Conservation (phyloP, 306 rosid genomes). For the Begonia loranthoides region DNA sequence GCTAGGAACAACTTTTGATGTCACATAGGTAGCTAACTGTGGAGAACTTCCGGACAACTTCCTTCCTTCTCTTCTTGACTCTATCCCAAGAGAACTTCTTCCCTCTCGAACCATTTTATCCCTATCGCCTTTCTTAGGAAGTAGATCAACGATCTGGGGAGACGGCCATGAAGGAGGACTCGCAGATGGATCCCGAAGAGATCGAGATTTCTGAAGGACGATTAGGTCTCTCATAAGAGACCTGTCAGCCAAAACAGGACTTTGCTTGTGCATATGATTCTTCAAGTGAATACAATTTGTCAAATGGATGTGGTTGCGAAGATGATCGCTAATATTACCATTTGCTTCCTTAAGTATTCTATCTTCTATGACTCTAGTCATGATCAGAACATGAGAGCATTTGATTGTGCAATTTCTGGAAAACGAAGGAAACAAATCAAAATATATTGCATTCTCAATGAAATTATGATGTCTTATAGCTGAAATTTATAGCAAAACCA, state of each 20-base stretch:
- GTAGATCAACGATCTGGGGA: slow-evolving; percentile 63
- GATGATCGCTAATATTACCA: slow-evolving; percentile 91
- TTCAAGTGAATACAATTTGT: slow-evolving; percentile 97
- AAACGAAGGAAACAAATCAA: slow-evolving; percentile 28
- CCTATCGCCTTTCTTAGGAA: slow-evolving; percentile 48
- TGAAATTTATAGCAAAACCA: slow-evolving; percentile 20
- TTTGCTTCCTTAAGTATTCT: slow-evolving; percentile 94
- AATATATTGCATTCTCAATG: slow-evolving; percentile 25
- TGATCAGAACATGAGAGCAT: slow-evolving; percentile 47
- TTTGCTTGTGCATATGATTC: slow-evolving; percentile 98
- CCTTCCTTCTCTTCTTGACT: slow-evolving; percentile 55
- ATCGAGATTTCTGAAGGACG: slow-evolving; percentile 81
- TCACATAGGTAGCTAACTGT: slow-evolving; percentile 33
- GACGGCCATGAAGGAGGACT: slow-evolving; percentile 96
- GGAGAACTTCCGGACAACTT: slow-evolving; percentile 59
- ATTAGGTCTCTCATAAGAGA: slow-evolving; percentile 86
- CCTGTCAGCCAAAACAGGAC: slow-evolving; percentile 82
- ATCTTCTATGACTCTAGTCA: slow-evolving; percentile 87
- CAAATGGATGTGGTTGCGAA: slow-evolving; percentile 92
- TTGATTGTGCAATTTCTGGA: slow-evolving; percentile 25
- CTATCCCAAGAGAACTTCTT: slow-evolving; percentile 63
- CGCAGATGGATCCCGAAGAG: slow-evolving; percentile 94
- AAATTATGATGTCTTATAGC: slow-evolving; percentile 7
- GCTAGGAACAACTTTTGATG: slow-evolving; percentile 66
- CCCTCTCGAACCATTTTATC: slow-evolving; percentile 48